Conservation (phyloP, 805 yeast genomes). For the Saccharomycopsis fermentans region DNA sequence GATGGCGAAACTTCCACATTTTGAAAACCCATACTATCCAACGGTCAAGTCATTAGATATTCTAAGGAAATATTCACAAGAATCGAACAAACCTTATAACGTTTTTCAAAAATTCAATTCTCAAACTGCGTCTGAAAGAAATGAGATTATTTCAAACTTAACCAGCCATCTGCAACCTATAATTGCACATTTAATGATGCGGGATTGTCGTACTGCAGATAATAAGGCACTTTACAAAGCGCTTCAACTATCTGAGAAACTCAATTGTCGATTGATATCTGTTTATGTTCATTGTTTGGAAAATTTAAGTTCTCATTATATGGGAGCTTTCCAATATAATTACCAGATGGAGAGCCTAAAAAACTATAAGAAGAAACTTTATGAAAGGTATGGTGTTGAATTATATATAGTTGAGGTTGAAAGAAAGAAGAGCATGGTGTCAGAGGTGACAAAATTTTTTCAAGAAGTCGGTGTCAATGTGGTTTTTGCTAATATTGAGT, state of each 20-base stretch:
- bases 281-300: slow-evolving; percentile 8
- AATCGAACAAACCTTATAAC: slow-evolving; percentile 3
- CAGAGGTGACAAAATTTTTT: slow-evolving; percentile 20
- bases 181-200: slow-evolving; percentile 6
- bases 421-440: background rate
- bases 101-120: background rate
- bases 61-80: slow-evolving; percentile 30
- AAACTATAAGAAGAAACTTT: slow-evolving; percentile 1
- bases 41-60: slow-evolving; percentile 28
- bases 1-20: background rate
- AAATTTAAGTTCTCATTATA: slow-evolving; percentile 3
- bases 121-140: background rate
- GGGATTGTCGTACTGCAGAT: slow-evolving; percentile 5
- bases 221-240: slow-evolving; percentile 3
- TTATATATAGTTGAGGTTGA: slow-evolving; percentile 5
- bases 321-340: slow-evolving; percentile 3
- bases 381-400: background rate
- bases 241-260: background rate
- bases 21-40: background rate
- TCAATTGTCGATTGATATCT: background rate
- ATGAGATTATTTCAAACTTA: background rate
- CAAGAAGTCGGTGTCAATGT: slow-evolving; percentile 22
- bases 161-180: background rate
- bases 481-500: slow-evolving; percentile 31
- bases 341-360: slow-evolving; percentile 2